phyloP scores from a whole-genome alignment of 441 rosid species.

The Eutrema salsugineum region DNA sequence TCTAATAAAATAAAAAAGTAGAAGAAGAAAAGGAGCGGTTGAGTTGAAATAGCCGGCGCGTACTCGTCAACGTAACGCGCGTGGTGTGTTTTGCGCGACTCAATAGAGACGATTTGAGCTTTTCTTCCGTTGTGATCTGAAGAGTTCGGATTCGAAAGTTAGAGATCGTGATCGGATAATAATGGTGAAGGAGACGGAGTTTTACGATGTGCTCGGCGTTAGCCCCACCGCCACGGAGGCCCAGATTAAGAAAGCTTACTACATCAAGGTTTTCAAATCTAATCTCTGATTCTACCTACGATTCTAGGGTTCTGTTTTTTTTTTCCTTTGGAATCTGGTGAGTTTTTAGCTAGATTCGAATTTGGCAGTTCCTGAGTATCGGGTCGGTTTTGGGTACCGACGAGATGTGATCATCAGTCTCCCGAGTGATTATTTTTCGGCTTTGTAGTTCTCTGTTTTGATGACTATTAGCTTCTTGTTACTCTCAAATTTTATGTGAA shows the following conservation, averaged over 20 bases:
- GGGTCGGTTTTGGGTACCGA: not conserved
- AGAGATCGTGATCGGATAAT: conserved; percentile 11
- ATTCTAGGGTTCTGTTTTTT: not conserved
- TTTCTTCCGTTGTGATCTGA: conserved; percentile 2
- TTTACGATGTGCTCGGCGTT: conserved; percentile 92
- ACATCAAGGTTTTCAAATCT: conserved; percentile 59
- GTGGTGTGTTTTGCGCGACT: conserved; percentile 16
- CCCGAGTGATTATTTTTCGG: not conserved
- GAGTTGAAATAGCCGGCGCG: conserved; percentile 21
- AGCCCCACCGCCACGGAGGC: conserved; percentile 90
- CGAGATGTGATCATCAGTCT: not conserved
- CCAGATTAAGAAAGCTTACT: conserved; percentile 96
- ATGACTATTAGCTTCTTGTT: not conserved
- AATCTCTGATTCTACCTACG: not conserved
- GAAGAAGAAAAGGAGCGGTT: conserved; percentile 15
- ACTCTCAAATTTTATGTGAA: not conserved
- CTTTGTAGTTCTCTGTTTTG: not conserved
- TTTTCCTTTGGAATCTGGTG: not conserved
- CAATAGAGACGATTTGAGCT: not conserved
- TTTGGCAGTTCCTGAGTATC: not conserved
- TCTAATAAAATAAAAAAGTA: not conserved
- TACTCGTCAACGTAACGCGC: conserved; percentile 18
- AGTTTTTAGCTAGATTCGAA: not conserved
- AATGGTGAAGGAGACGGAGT: conserved; percentile 97
- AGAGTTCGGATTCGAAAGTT: not conserved